Conservation (phyloP, 495 filamentous ascomycete species). For the Xylaria acuta region DNA sequence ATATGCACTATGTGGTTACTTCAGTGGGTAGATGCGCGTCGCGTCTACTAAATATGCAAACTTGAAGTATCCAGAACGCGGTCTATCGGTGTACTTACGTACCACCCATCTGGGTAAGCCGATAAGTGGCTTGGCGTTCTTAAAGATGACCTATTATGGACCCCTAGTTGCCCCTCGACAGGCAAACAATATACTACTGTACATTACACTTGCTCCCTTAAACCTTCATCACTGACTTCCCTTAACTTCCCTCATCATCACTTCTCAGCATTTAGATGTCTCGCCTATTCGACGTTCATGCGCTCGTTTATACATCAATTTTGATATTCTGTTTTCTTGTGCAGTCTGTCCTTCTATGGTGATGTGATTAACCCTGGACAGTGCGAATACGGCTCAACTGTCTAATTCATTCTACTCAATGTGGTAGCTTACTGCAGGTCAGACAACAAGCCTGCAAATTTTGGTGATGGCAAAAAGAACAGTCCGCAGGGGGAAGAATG, state of each 20-base stretch:
- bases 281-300: too few species aligned
- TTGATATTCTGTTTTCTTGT: neutral
- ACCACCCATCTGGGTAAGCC: too few species aligned
- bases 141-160: too few species aligned
- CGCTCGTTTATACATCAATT: neutral
- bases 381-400: neutral
- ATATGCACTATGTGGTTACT: too few species aligned
- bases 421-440: neutral
- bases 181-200: too few species aligned
- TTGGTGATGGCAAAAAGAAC: neutral
- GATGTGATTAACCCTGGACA: neutral
- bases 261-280: neutral
- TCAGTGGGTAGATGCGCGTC: neutral
- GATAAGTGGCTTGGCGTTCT: too few species aligned
- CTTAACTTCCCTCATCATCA: conserved; percentile 1
- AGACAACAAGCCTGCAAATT: neutral
- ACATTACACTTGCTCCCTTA: neutral
- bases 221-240: neutral
- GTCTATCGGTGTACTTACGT: too few species aligned
- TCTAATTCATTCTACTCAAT: neutral
- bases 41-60: neutral
- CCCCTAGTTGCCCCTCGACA: neutral
- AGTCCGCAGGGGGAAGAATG: neutral
- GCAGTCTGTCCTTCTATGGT: neutral
- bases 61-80: too few species aligned